Evolutionary conservation across 164 flowering plant genomes (phyloP).

Genomic region (Buxus sempervirens): DNA sequence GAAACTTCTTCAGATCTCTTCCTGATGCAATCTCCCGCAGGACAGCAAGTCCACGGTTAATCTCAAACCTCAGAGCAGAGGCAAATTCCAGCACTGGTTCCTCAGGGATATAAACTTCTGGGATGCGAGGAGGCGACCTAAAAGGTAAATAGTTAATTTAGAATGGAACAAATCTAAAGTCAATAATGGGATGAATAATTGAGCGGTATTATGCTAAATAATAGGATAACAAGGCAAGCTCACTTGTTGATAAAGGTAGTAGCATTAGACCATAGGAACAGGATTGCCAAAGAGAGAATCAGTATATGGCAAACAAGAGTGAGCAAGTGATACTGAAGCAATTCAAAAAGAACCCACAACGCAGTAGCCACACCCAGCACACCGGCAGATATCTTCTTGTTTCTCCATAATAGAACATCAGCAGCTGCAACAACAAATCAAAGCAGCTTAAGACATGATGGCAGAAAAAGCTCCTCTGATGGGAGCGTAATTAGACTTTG

Average conservation of each 20-base stretch:
- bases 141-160: background rate
- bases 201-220: background rate
- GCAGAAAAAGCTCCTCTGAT: too few relatives aligned
- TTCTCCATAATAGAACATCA: slow-evolving; percentile 90
- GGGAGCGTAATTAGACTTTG: too few relatives aligned
- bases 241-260: slow-evolving; percentile 74
- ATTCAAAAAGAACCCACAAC: slow-evolving; percentile 76
- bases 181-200: background rate
- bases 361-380: slow-evolving; percentile 77
- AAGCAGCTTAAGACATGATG: background rate
- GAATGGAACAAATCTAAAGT: background rate
- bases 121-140: slow-evolving; percentile 72
- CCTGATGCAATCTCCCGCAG: slow-evolving; percentile 55
- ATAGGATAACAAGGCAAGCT: slow-evolving; percentile 5
- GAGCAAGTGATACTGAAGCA: slow-evolving; percentile 78
- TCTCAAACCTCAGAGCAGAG: slow-evolving; percentile 33
- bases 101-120: slow-evolving; percentile 56
- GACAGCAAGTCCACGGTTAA: slow-evolving; percentile 35
- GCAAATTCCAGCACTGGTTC: slow-evolving; percentile 40
- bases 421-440: slow-evolving; percentile 54
- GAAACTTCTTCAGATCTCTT: slow-evolving; percentile 58
- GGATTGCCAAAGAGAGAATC: slow-evolving; percentile 57
- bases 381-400: slow-evolving; percentile 76
- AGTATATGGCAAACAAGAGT: slow-evolving; percentile 64
- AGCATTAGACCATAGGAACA: slow-evolving; percentile 87